Evolutionary conservation across 1,284 basidiomycete genomes (phyloP), one percentile per base, ranked within the genome.

Genomic region (Boletus sp.): DNA sequence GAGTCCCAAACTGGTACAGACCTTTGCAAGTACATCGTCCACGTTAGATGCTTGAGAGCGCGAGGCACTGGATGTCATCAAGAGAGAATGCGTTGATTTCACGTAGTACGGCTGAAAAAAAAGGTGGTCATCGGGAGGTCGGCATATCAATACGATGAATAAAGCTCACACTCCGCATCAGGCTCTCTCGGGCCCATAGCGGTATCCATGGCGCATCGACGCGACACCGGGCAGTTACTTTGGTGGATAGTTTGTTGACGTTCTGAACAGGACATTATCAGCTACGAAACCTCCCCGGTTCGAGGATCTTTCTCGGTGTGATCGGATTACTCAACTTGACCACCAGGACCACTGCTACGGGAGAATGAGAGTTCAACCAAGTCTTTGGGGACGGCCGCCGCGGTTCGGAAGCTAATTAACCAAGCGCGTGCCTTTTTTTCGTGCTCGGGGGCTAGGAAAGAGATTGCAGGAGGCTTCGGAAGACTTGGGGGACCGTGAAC

Each of bases 161-260:
- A 36, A 33, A 33, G 16, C 54, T 51, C 65, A 90, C 89, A 59
- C 80, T 80, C 65, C 72, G 74, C 60, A 73, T 76, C 35, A 91
- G 62, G 15, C 67, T 68, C n/a, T 78, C 73, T 47, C 71, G 72
- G 1, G 86, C 82, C 90, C 89, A 92, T 3, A 64, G 56, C 12
- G 90, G 89, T 57, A 92, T 86, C 89, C 88, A 91, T 0, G 73
- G 53, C 1, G 80, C 75, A 50, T 82, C 74, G 13, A 89, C 54
- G 6, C 77, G 68, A 65, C 85, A 88, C 39, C 85, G 78, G 13
- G 86, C 64, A 0, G 83, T 85, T 0, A 82, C 87, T 68, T 92
- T 92, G 12, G 90, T 91, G 59, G 89, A 90, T 27, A 91, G 81
- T 73, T 91, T 92, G 68, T 92, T 92, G 44, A 92, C 89, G 62